Conservation (phyloP, 2,329 filamentous ascomycete genomes). For the Aspergillus pseudoviridinutans region DNA sequence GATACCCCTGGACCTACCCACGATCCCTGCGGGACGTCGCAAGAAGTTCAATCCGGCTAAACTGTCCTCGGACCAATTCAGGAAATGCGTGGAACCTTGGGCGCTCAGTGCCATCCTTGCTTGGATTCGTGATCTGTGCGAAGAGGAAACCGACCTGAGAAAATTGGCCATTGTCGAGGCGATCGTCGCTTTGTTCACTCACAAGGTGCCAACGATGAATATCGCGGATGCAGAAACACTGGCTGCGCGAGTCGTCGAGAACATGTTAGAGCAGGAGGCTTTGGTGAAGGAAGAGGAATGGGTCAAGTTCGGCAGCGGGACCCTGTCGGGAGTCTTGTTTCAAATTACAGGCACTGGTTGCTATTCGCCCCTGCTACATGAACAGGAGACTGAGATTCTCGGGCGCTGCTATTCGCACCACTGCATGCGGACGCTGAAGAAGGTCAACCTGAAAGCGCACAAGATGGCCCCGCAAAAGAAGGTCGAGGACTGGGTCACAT, state of each 20-base stretch:
- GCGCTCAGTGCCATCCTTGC: conserved; percentile 79
- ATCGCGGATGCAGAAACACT: conserved; percentile 91
- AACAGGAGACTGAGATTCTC: conserved; percentile 53
- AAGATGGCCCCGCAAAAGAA: conserved; percentile 64
- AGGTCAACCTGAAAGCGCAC: conserved; percentile 79
- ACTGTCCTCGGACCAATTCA: conserved; percentile 74
- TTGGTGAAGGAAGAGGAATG: conserved; percentile 91
- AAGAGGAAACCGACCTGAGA: conserved; percentile 84
- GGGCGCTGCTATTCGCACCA: conserved; percentile 90
- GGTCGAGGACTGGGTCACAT: conserved; percentile 81
- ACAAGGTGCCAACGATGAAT: conserved; percentile 97
- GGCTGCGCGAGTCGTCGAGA: conserved; percentile 69
- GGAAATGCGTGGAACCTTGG: conserved; percentile 85
- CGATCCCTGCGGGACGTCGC: conserved; percentile 72
- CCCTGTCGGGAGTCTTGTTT: conserved; percentile 84
- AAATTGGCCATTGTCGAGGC: conserved; percentile 82
- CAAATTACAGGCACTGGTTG: conserved; percentile 90
- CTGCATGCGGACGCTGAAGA: conserved; percentile 90
- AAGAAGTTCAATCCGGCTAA: conserved; percentile 84
- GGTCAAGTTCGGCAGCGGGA: conserved; percentile 83
- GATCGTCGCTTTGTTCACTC: conserved; percentile 81
- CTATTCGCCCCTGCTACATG: conserved; percentile 80
- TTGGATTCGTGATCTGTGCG: conserved; percentile 86
- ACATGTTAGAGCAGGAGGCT: conserved; percentile 75
- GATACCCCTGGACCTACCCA: conserved; percentile 76